Percentiles rank a stretch among this genome's conserved stretches.
Evolutionary conservation across 345 rosid genomes (phyloP).

Genomic region (Streptanthus diversifolius): DNA sequence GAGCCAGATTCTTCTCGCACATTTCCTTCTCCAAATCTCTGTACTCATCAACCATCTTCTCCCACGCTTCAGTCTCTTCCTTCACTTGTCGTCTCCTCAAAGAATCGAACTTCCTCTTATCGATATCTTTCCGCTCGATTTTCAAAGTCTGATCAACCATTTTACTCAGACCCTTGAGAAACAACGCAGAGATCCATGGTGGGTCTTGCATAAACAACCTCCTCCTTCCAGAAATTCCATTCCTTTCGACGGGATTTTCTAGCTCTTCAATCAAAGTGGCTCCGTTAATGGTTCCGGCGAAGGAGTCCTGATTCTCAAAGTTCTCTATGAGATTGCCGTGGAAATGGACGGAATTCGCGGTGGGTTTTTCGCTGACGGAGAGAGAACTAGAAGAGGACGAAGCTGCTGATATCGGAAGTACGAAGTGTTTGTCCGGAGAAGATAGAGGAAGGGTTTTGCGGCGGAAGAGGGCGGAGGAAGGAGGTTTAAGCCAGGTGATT

Average conservation of each 20-base stretch:
- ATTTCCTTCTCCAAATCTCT: constrained; percentile 66
- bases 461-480: constrained; percentile 34
- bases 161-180: constrained; percentile 54
- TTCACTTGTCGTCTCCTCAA: constrained; percentile 73
- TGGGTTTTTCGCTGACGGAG: constrained; percentile 35
- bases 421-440: constrained; percentile 12
- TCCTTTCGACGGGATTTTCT: constrained; percentile 41
- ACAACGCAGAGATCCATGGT: constrained; percentile 76
- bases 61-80: constrained; percentile 95
- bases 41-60: constrained; percentile 74
- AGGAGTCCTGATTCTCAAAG: constrained; percentile 40
- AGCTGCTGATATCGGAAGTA: constrained; percentile 26
- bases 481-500: constrained; percentile 35
- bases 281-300: constrained; percentile 26
- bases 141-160: constrained; percentile 41
- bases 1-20: constrained; percentile 77
- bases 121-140: constrained; percentile 52
- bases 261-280: constrained; percentile 25
- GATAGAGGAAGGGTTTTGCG: constrained; percentile 45
- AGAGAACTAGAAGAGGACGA: constrained; percentile 40
- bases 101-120: constrained; percentile 54
- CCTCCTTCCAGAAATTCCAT: constrained; percentile 22
- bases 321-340: constrained; percentile 42
- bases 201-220: constrained; percentile 65
- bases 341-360: constrained; percentile 31